A percentile compares a stretch with the other conserved stretches of the same genome.
phyloP scores from a whole-genome alignment of 2,329 filamentous ascomycete genomes.

The Sordariomycetes sp. region DNA sequence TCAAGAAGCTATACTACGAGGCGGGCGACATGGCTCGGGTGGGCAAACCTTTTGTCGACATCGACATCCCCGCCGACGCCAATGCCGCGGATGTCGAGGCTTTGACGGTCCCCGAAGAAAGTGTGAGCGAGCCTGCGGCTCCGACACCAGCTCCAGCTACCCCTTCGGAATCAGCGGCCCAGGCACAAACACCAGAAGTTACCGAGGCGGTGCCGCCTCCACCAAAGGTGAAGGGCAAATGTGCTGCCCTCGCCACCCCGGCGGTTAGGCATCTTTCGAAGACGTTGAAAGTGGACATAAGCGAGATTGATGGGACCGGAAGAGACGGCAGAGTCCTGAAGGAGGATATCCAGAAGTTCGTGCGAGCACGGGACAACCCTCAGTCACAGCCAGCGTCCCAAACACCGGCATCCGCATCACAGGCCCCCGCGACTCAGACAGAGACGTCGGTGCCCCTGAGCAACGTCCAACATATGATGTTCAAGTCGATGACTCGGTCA shows the following conservation, averaged over 20 bases:
- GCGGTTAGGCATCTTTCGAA: constrained; percentile 85
- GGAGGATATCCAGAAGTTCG: constrained; percentile 75
- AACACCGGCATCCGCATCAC: constrained; percentile 12
- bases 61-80: constrained; percentile 77
- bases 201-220: background rate
- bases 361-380: constrained; percentile 39
- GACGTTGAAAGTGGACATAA: constrained; percentile 68
- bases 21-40: constrained; percentile 94
- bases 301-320: constrained; percentile 73
- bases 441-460: constrained; percentile 67
- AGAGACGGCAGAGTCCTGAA: constrained; percentile 87
- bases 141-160: background rate
- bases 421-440: constrained; percentile 35
- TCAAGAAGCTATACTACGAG: constrained; percentile 94
- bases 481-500: constrained; percentile 92
- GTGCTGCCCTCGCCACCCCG: constrained; percentile 75
- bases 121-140: constrained; percentile 12
- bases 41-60: constrained; percentile 88
- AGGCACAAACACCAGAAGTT: background rate
- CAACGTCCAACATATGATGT: constrained; percentile 84
- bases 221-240: constrained; percentile 44
- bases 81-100: constrained; percentile 30
- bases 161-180: constrained; percentile 5
- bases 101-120: constrained; percentile 21
- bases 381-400: constrained; percentile 8